phyloP scores from a whole-genome alignment of 176 grass and related monocot genomes.

The Themeda triandra region DNA sequence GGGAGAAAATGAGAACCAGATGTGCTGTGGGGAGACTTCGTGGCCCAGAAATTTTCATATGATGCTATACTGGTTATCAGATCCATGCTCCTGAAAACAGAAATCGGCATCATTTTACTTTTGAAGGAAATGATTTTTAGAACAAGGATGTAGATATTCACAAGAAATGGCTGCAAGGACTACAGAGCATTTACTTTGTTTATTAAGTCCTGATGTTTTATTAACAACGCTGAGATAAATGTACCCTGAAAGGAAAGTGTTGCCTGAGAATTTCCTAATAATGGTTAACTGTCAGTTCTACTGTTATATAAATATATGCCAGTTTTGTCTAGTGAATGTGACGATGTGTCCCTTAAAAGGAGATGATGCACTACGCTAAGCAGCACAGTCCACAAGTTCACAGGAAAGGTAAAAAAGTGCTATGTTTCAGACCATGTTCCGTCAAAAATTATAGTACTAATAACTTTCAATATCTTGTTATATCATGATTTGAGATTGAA shows the following conservation, averaged over 20 bases:
- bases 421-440: neutral
- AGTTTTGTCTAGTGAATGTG: neutral
- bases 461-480: neutral
- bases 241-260: neutral
- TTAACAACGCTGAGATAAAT: constrained; percentile 1
- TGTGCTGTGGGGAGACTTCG: neutral
- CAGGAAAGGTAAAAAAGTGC: neutral
- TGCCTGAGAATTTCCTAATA: neutral
- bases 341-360: neutral
- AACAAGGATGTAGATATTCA: neutral
- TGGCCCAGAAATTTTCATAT: neutral
- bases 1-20: neutral
- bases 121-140: neutral
- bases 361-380: neutral
- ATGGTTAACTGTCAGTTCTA: neutral
- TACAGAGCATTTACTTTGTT: constrained; percentile 13
- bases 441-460: neutral
- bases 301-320: neutral
- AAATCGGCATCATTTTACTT: neutral
- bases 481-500: neutral
- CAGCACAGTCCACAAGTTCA: neutral
- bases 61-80: neutral
- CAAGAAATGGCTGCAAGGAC: constrained; percentile 23
- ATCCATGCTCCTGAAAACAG: constrained; percentile 22
- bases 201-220: constrained; percentile 4